Base-by-base conservation (phyloP, 495 filamentous ascomycete genomes). In the Podospora pseudocomata region DNA sequence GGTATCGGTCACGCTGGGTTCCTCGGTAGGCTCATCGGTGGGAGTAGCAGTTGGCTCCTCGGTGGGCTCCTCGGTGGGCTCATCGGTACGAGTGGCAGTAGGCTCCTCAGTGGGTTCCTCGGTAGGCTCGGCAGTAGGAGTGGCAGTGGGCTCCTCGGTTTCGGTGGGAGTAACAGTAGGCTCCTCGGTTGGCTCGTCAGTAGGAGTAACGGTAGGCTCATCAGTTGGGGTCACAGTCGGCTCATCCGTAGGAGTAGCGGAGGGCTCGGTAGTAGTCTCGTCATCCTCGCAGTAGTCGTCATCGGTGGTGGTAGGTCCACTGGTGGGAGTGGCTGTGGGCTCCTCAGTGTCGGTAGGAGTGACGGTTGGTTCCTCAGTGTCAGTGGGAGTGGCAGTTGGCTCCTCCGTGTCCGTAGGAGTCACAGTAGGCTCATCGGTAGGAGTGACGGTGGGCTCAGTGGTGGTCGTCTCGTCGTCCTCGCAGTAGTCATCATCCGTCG, bases 321-420 rank as follows among this genome's bases (percentile, higher is more conserved):
- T 19, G 54, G n/a, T 58, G 27, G 53, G 54, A 34, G n/a, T 19
- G 28, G 13, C 54, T 26, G 39, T 30, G 27, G 65, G 20, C 19
- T 16, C 65, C 19, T 54, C 57, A 1, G 56, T 32, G 15, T 44
- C 61, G 20, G 65, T 64, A 9, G 39, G 23, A 27, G 53, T 68
- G 13, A 28, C n/a, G 5, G 55, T 58, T 28, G 30, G 58, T 19
- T 54, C 55, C 11, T n/a, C n/a, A n/a, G n/a, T n/a, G 2, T 49
- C 39, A 16, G 53, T 16, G 4, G 20, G 20, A 19, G 56, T 34
- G 34, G 9, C 49, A 7, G 58, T 63, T 13, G 32, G 23, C 26
- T 62, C 61, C 5, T 11, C 19, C 16, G 16, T 57, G 34, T 44
- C 34, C n/a, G 73, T 67, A 20, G 49, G 49, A 32, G 18, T n/a